A percentile compares a stretch with the other conserved stretches of the same genome.
Evolutionary conservation across 805 yeast genomes (phyloP).

Genomic region (Wickerhamomyces rabaulensis): DNA sequence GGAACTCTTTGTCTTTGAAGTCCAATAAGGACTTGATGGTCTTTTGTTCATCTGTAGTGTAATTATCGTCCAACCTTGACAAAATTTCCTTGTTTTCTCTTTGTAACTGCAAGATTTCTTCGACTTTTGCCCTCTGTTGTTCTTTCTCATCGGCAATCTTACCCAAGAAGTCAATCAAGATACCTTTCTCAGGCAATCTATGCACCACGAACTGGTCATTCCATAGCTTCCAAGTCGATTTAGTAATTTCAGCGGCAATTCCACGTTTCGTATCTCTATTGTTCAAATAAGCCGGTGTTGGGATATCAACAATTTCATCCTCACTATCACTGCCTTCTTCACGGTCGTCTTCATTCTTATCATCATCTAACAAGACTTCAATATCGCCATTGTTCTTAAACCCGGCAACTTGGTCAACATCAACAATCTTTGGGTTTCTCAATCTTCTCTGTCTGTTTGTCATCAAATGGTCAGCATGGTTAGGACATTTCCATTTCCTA

Average conservation of each 20-base stretch:
- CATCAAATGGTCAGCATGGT: conserved; percentile 45
- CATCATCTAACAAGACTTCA: conserved; percentile 45
- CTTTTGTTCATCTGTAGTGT: conserved; percentile 26
- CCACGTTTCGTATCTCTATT: conserved; percentile 29
- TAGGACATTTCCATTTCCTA: conserved; percentile 87
- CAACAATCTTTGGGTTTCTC: conserved; percentile 46
- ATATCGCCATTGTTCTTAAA: conserved; percentile 50
- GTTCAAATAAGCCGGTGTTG: conserved; percentile 32
- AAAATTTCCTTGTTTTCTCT: conserved; percentile 33
- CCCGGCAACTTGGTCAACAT: conserved; percentile 51
- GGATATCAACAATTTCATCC: conserved; percentile 23
- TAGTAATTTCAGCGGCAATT: conserved; percentile 28
- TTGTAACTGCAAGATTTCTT: conserved; percentile 29
- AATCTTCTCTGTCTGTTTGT: conserved; percentile 39
- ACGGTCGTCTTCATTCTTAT: conserved; percentile 24
- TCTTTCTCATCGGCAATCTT: conserved; percentile 36
- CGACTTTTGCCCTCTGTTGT: conserved; percentile 28
- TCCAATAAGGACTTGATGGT: conserved; percentile 28
- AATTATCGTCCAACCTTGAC: conserved; percentile 24
- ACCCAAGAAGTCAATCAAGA: conserved; percentile 63
- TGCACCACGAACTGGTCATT: conserved; percentile 44
- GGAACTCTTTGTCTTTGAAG: conserved; percentile 37
- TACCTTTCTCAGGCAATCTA: conserved; percentile 61
- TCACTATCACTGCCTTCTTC: conserved; percentile 22
- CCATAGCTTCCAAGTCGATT: conserved; percentile 22